Base-by-base conservation (phyloP, 2,329 filamentous ascomycete genomes). In the Metarhizium anisopliae region DNA sequence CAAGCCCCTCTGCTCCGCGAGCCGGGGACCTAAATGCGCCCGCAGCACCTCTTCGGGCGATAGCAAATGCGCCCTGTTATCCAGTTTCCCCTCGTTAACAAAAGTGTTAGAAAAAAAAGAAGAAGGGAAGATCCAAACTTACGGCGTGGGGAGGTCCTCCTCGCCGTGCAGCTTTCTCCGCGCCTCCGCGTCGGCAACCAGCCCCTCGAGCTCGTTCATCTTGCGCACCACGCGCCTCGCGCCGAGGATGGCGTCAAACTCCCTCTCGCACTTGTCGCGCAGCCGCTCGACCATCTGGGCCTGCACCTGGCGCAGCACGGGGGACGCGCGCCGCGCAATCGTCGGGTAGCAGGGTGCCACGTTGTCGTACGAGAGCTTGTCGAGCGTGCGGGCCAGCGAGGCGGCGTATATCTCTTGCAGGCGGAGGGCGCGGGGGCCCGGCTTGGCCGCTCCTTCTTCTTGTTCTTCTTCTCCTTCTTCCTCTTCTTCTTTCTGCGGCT, bases 291-390 rank as follows among this genome's bases (percentile, higher is more conserved):
- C 77, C 78, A 86, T 82, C 64, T 81, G 78, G 54, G 68, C 67
- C 71, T 84, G 82, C 45, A 85, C 77, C 60, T 77, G 74, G 59
- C 71, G 72, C 62, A 86, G 71, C 42, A 78, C 74, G 7, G 68
- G 70, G 29, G 79, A 78, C 20, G 80, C 76, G 58, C 74, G 70
- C 43, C 68, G 65, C 18, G 80, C 76, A n/a, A 85, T 73, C 20
- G 78, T 82, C 47, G 83, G 83, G 66, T 83, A 86, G 69, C 83
- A 86, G 2, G 77, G 72, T 2, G 77, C 77, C 61, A 86, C 79
- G 66, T 81, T 82, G 51, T 78, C 74, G 71, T 77, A 82, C 59
- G 71, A 75, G 55, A 85, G 73, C 64, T 80, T 78, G 60, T 67
- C 71, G 36, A 86, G 74, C 2, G 83, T 84, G 61, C 76, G 77